Conservation (phyloP, 2,329 filamentous ascomycete species). For the Colletotrichum nymphaeae region DNA sequence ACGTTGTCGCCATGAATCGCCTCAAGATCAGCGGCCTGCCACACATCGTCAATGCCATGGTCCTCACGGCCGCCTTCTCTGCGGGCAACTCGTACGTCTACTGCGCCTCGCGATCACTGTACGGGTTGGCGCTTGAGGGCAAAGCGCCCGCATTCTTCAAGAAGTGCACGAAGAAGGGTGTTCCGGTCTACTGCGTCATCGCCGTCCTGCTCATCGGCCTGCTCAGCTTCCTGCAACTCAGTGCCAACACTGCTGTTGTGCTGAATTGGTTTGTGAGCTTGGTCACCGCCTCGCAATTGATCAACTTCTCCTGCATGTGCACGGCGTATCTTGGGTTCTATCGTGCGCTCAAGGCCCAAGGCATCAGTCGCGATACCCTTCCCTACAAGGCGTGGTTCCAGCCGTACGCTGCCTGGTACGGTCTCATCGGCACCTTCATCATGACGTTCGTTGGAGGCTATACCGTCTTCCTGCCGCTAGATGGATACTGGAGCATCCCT, state of each 20-base stretch:
- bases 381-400: slow-evolving; percentile 77
- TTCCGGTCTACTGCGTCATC: slow-evolving; percentile 79
- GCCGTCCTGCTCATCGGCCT: slow-evolving; percentile 75
- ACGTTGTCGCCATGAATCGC: slow-evolving; percentile 76
- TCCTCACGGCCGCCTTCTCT: slow-evolving; percentile 74
- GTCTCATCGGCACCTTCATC: slow-evolving; percentile 69
- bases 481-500: slow-evolving; percentile 72
- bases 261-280: slow-evolving; percentile 78
- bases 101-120: slow-evolving; percentile 75
- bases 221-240: slow-evolving; percentile 80
- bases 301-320: slow-evolving; percentile 78
- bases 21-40: slow-evolving; percentile 72
- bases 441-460: slow-evolving; percentile 85
- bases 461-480: slow-evolving; percentile 74
- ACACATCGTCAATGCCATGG: slow-evolving; percentile 79
- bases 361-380: slow-evolving; percentile 73
- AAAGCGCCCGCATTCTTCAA: slow-evolving; percentile 72
- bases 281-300: slow-evolving; percentile 78
- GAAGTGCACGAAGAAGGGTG: slow-evolving; percentile 71
- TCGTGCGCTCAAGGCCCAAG: slow-evolving; percentile 76
- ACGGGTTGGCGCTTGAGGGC: slow-evolving; percentile 75
- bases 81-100: slow-evolving; percentile 75
- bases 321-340: slow-evolving; percentile 79
- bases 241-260: slow-evolving; percentile 72
- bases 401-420: slow-evolving; percentile 78